Base-by-base conservation (phyloP, 768 basidiomycete species). In the Porphyrellus cyaneotinctus region DNA sequence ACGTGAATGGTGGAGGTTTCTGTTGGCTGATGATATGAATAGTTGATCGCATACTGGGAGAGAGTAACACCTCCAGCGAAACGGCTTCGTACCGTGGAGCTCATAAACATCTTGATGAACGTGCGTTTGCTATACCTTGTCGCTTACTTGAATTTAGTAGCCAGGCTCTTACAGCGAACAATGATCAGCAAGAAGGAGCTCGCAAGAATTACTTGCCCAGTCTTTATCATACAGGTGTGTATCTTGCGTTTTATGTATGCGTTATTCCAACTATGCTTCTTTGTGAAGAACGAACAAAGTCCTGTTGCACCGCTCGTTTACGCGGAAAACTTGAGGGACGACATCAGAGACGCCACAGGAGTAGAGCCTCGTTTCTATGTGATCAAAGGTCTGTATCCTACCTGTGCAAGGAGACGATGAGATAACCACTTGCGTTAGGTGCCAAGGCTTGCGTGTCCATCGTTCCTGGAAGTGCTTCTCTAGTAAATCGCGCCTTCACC, bases 21-120 rank as follows among this genome's bases (percentile, higher is more conserved):
- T 30, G 13, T 31, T 48, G 35, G 26, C 57, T 69, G 3, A 65
- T 45, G 28, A n/a, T 33, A 35, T 22, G 35, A 31, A 44, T 53
- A 90, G 88, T 62, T 90, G 22, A 81, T 87, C 42, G 74, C 77
- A 22, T 84, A 77, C 63, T 90, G 86, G 85, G 76, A 83, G 65
- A 73, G 65, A 35, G 67, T 59, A 26, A 74, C 76, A 52, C 79
- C 87, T 26, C 88, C 87, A 0, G 70, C 65, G 37, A 75, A 73
- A 54, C 74, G 85, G 52, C 69, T 76, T 37, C 75, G 81, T 37
- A 61, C 78, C 10, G 74, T 80, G 18, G 80, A 84, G 58, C 75
- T 78, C 22, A 64, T 79, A 12, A 81, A 80, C 58, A 66, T 85
- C 15, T 69, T 83, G 51, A 67, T 84, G 62, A 84, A 88, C 61